Conservation (phyloP, 2,329 filamentous ascomycete species). For the Penicillium rolfsii region DNA sequence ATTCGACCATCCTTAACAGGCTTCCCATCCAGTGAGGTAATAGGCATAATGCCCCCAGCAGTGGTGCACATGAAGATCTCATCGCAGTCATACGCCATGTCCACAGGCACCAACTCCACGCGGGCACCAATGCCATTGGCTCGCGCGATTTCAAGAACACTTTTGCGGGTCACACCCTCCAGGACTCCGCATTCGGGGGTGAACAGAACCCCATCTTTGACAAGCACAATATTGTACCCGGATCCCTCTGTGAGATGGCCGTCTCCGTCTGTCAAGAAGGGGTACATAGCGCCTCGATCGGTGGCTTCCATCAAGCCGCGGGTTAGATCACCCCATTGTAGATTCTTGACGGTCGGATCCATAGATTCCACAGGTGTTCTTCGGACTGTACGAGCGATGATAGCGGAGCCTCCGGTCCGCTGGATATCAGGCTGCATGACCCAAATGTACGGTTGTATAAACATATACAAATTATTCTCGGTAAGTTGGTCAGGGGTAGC, state of each 20-base stretch:
- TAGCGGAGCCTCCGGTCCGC: slow-evolving; percentile 44
- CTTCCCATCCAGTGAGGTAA: slow-evolving; percentile 52
- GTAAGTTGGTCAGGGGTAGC: slow-evolving; percentile 38
- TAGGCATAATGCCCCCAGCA: slow-evolving; percentile 58
- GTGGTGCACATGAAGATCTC: slow-evolving; percentile 60
- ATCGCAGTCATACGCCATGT: slow-evolving; percentile 48
- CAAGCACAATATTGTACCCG: slow-evolving; percentile 53
- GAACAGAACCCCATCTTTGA: slow-evolving; percentile 52
- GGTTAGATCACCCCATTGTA: slow-evolving; percentile 56
- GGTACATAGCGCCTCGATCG: slow-evolving; percentile 53
- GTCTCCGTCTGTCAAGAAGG: slow-evolving; percentile 57
- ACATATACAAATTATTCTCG: slow-evolving; percentile 52
- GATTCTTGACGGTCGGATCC: slow-evolving; percentile 58
- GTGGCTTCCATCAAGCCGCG: slow-evolving; percentile 52
- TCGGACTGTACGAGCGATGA: slow-evolving; percentile 53
- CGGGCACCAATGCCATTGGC: slow-evolving; percentile 40
- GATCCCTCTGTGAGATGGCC: slow-evolving; percentile 55
- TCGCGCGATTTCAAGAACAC: slow-evolving; percentile 51
- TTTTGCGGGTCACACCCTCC: slow-evolving; percentile 55
- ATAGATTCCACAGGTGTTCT: slow-evolving; percentile 52
- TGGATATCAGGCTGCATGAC: slow-evolving; percentile 54
- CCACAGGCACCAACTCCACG: slow-evolving; percentile 49
- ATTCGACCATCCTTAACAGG: slow-evolving; percentile 49
- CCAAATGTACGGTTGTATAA: slow-evolving; percentile 56
- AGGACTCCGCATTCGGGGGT: slow-evolving; percentile 55